Evolutionary conservation across 257 asterid species (phyloP), one percentile per base, ranked within the genome.

Genomic region (Misopates orontium): DNA sequence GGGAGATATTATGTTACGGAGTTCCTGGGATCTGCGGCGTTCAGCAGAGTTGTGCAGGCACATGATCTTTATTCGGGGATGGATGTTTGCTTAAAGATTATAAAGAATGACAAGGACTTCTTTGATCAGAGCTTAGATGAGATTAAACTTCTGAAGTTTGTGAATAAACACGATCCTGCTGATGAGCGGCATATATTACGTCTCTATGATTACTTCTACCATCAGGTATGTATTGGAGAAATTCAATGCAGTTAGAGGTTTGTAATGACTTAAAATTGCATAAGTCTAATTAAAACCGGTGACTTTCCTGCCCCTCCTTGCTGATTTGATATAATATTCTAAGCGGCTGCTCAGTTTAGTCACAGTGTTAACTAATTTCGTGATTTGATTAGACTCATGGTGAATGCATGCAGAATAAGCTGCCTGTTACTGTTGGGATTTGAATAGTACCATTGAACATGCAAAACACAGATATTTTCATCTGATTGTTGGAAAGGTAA

Each of bases 111-210:
- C 78, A 91, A 91, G 80, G 97, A 91, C 70, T 91, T 86, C 62
- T 88, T 91, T 11, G 97, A 91, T 72, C 97, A 91, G 75, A 84
- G 97, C 80, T 79, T 91, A 73, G 97, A 91, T 44, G 97, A 88
- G 77, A 88, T 91, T 71, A 91, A 91, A 66, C 96, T 91, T 83
- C 82, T 91, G 23, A 91, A 91, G 84, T 84, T 78, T 61, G 96
- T 88, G 36, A 91, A 91, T 84, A 86, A 82, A 74, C 85, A 93
- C 5, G 97, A 91, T 71, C 97, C 97, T 55, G 83, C 83, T 13
- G 95, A 91, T 42, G 78, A 86, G 54, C 85, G 62, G 80, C 97
- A 91, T 60, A 81, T 91, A 72, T 75, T 91, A 79, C 95, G 95
- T 22, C 88, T 91, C 41, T 86, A 86, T 57, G 96, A 91, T 80